Base-by-base conservation (phyloP, 371 early-diverging fungal genomes). In the Mortierella sp. region DNA sequence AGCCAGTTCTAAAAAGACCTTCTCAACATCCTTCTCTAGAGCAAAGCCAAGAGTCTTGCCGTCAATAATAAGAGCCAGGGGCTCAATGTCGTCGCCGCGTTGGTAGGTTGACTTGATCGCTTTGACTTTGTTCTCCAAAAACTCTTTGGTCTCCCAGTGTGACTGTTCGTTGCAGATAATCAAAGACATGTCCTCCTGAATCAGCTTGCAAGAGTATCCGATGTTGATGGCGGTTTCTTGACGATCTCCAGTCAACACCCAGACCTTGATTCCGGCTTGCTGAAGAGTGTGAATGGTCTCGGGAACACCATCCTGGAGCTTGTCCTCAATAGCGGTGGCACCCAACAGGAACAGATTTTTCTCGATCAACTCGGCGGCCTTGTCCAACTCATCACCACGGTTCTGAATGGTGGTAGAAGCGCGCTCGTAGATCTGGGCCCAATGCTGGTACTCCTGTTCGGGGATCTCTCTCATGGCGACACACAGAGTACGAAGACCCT, bases 301-400 rank as follows among this genome's bases (percentile, higher is more conserved):
- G 9, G 98, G 97, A 1, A 99, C 99, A 76, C 97, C 97, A 77
- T 99, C 99, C 92, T 99, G 99, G 13, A 99, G 90, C 88, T 96
- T 96, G 89, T 99, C 99, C 90, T 99, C 99, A 84, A 99, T 99
- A 21, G 99, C 99, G 6, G 99, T 99, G 0, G 99, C 98, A 14
- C 99, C 99, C 44, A 99, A 82, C 77, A 98, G 89, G 60, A 95
- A 94, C 83, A 99, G 80, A 75, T 98, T 94, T 82, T 96, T 95
- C 83, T 99, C 99, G 80, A 99, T 98, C 89, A 97, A 84, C 82
- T 98, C 99, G 0, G 98, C 98, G 11, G 96, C 98, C 81, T 94
- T 94, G 79, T 97, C 97, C 14, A 99, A 88, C 82, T 95, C 96
- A 11, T 96, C 96, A 19, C 93, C 89, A 74, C 99, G 95, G 87